These are phyloP conservation scores for Yamadazyma epiphylla DNA, from an alignment of 1,139 yeast species.

Conservation along the genomic window DNA sequence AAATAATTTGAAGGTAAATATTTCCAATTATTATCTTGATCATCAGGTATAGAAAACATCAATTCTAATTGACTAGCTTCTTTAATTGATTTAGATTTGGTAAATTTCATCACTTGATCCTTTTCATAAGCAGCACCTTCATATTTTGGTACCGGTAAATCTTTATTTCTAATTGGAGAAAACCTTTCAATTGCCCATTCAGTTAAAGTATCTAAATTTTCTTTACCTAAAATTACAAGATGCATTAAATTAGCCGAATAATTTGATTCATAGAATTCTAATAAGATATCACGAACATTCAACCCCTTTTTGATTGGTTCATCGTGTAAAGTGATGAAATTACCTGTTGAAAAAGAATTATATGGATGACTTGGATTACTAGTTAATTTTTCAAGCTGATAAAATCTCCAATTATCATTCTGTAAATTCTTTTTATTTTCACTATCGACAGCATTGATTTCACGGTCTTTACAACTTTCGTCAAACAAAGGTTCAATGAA, in stretches of 20 bases:
- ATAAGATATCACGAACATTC: constrained; percentile 62
- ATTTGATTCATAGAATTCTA: constrained; percentile 57
- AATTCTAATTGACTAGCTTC: constrained; percentile 67
- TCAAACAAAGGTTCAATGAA: constrained; percentile 83
- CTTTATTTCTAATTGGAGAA: constrained; percentile 54
- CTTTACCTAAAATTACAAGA: constrained; percentile 79
- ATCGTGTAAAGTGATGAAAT: constrained; percentile 49
- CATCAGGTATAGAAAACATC: constrained; percentile 73
- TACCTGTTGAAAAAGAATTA: constrained; percentile 75
- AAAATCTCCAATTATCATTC: constrained; percentile 82
- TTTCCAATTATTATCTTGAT: constrained; percentile 57
- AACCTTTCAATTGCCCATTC: constrained; percentile 71
- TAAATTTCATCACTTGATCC: constrained; percentile 49
- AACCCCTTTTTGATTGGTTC: constrained; percentile 46
- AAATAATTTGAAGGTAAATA: constrained; percentile 66
- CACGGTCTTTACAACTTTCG: constrained; percentile 81
- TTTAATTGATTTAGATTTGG: constrained; percentile 78
- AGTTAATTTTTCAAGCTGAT: constrained; percentile 75
- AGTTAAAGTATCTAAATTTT: constrained; percentile 67
- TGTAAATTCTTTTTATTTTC: constrained; percentile 94
- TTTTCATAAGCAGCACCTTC: constrained; percentile 27
- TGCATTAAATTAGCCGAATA: constrained; percentile 84
- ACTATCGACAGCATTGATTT: constrained; percentile 90
- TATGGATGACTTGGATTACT: constrained; percentile 72
- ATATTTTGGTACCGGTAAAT: constrained; percentile 50